Evolutionary conservation across 345 rosid genomes (phyloP).

Genomic region (Heritiera littoralis): DNA sequence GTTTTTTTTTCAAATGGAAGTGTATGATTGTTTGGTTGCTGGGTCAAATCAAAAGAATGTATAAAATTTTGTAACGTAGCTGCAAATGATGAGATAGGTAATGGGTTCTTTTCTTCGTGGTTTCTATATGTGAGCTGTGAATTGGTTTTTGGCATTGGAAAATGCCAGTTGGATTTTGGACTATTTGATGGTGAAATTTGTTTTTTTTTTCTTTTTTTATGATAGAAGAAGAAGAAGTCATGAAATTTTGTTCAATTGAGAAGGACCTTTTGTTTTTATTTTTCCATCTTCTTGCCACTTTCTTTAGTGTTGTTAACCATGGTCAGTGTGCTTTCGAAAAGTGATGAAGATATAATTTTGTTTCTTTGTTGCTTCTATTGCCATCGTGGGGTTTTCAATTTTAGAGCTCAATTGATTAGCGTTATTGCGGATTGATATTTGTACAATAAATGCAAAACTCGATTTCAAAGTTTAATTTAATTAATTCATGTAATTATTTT

Average conservation of each 20-base stretch:
- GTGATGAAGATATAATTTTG: slow-evolving; percentile 18
- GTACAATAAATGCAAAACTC: slow-evolving; percentile 15
- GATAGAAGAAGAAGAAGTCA: background rate
- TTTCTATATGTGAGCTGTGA: slow-evolving; percentile 8
- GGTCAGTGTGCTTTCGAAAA: slow-evolving; percentile 22
- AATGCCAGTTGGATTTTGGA: slow-evolving; percentile 11
- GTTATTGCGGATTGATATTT: slow-evolving; percentile 16
- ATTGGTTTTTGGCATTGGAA: slow-evolving; percentile 3
- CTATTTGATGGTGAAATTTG: slow-evolving; percentile 4
- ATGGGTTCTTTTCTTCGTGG: background rate
- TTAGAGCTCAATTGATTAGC: slow-evolving; percentile 13
- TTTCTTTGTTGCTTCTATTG: background rate
- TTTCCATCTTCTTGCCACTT: no score
- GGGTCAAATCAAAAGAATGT: slow-evolving; percentile 22
- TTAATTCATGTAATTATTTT: no score
- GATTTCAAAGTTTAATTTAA: no score
- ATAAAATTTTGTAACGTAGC: background rate
- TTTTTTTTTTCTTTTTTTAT: background rate
- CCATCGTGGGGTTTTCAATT: slow-evolving; percentile 15
- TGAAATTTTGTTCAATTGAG: background rate
- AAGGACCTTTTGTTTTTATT: no score
- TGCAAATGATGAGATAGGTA: slow-evolving; percentile 19
- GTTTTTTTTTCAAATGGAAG: no score
- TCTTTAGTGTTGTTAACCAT: background rate
- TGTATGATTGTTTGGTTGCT: slow-evolving; percentile 21